Conservation (phyloP, 495 filamentous ascomycete genomes). For the Tuber indicum region DNA sequence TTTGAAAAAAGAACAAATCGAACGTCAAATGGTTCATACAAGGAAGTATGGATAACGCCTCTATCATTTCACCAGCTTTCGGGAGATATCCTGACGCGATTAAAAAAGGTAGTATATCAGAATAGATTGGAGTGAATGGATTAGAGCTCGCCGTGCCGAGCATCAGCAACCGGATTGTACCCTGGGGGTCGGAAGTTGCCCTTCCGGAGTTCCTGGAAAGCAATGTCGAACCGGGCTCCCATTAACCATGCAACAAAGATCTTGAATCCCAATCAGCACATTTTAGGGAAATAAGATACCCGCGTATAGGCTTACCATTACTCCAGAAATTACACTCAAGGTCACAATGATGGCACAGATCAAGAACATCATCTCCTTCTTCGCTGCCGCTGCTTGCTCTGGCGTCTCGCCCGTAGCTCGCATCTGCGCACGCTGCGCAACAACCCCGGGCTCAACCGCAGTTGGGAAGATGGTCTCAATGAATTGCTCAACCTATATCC, state of each 20-base stretch:
- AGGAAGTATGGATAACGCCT: not conserved
- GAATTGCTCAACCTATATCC: slow-evolving; percentile 81
- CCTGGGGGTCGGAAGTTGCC: slow-evolving; percentile 45
- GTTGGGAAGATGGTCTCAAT: slow-evolving; percentile 90
- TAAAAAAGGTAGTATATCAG: not conserved
- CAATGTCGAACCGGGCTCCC: slow-evolving; percentile 59
- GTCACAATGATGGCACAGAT: slow-evolving; percentile 55
- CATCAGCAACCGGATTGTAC: not conserved
- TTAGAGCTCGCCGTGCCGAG: not conserved
- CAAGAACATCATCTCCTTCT: slow-evolving; percentile 59
- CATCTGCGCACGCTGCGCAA: slow-evolving; percentile 33
- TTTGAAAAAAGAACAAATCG: not conserved
- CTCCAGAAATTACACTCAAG: slow-evolving; percentile 53
- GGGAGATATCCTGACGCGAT: not conserved
- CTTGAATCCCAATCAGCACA: slow-evolving; percentile 36
- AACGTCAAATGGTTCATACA: not conserved
- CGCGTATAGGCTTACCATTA: slow-evolving; percentile 55
- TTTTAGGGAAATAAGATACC: not conserved
- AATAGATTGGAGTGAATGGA: slow-evolving; percentile 3
- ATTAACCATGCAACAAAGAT: slow-evolving; percentile 43
- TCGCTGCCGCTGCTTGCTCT: slow-evolving; percentile 45
- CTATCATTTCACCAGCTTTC: not conserved
- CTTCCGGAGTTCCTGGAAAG: slow-evolving; percentile 50
- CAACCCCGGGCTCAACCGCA: slow-evolving; percentile 51
- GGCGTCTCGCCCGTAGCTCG: slow-evolving; percentile 42